Evolutionary conservation across 371 early-diverging fungal species (phyloP).

Genomic region (Lichtheimia corymbifera): DNA sequence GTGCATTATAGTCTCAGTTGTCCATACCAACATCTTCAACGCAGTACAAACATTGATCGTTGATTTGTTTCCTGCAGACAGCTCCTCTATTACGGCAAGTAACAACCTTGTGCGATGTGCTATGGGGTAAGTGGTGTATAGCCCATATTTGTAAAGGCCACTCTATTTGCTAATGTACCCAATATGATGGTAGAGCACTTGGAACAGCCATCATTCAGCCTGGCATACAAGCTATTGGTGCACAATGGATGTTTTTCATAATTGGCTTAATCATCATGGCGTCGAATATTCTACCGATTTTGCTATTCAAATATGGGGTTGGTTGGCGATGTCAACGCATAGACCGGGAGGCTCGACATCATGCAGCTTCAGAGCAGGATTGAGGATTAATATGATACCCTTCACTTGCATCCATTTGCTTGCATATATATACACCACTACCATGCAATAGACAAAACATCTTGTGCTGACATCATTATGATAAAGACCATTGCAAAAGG

Average conservation of each 20-base stretch:
- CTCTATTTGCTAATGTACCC: neutral
- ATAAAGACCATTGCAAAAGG: no score
- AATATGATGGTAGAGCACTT: constrained; percentile 12
- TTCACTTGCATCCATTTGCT: no score
- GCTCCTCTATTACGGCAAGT: constrained; percentile 40
- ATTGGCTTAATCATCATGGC: no score
- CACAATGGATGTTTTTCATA: constrained; percentile 24
- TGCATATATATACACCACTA: no score
- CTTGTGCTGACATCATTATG: no score
- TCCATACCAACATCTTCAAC: neutral
- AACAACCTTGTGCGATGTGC: constrained; percentile 40
- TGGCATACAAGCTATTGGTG: constrained; percentile 27
- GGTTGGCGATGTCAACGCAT: neutral
- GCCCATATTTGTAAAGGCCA: neutral
- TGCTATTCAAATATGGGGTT: no score
- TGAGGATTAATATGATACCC: no score
- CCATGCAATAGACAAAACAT: no score
- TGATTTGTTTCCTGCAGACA: constrained; percentile 34
- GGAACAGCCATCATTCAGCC: constrained; percentile 27
- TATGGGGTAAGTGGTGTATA: constrained; percentile 20
- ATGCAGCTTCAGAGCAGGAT: no score
- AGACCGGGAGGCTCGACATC: neutral
- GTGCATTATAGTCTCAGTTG: neutral
- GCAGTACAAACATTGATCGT: constrained; percentile 29
- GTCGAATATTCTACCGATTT: no score